Evolutionary conservation across 1,284 basidiomycete genomes (phyloP), one percentile per base, ranked within the genome.

Genomic region (Rhodotorula sp.): DNA sequence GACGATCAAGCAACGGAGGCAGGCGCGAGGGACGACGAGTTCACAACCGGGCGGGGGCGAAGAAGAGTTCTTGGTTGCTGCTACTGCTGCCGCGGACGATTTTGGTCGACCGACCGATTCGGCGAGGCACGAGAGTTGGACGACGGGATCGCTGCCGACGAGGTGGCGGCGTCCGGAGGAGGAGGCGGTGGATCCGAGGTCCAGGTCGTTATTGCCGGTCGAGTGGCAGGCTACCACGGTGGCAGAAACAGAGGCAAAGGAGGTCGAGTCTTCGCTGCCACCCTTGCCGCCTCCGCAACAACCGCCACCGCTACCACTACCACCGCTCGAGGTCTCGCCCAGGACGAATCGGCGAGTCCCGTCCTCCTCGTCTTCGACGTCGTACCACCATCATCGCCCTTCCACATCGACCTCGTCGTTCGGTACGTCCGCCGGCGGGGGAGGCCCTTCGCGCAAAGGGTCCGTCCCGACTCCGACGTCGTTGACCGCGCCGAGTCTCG

Each of bases 1-100:
- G 44, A 87, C 88, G 30, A 88, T 91, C 72, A 85, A 83, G 53
- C 87, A 88, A 77, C 85, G 91, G 69, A 83, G 90, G 69, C 83
- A 81, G 80, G 62, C 55, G 18, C 60, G 68, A n/a, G 59, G 2
- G 48, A 49, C 37, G 37, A 10, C 8, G 6, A 37, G 10, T 42
- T 12, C 10, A 10, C 37, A 57, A 20, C 57, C 64, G 37, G 56
- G 24, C 8, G 48, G 54, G 0, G 6, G 30, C 22, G 56, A 45
- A 3, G 42, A 48, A 4, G 30, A 22, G 4, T 37, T 37, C 26
- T 17, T 18, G 8, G n/a, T 5, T 3, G 49, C 17, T 26, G 15
- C 30, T 29, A 22, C 42, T 45, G 26, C 18, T n/a, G 42, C 53
- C 51, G 42, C 37, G 15, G 53, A 54, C 53, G 53, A 54, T 26